phyloP scores from a whole-genome alignment of 2,329 filamentous ascomycete genomes.

The Sporothrix phasma region DNA sequence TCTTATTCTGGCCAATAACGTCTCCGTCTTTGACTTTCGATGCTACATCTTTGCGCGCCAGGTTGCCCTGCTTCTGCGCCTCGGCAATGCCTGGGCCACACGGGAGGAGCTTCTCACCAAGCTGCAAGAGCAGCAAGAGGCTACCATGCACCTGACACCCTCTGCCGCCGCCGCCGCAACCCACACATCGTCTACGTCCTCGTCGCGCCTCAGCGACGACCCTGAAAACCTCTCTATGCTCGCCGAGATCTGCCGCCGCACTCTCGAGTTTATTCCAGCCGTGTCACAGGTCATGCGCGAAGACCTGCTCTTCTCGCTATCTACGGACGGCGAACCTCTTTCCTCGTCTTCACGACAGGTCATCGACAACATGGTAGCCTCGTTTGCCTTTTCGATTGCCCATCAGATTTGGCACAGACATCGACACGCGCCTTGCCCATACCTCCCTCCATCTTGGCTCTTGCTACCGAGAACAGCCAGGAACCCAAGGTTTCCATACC shows the following conservation, averaged over 20 bases:
- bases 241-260: constrained; percentile 76
- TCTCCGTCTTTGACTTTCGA: constrained; percentile 91
- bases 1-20: constrained; percentile 85
- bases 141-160: constrained; percentile 40
- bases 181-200: constrained; percentile 32
- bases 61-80: constrained; percentile 66
- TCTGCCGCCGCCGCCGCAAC: neutral
- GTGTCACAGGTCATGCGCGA: constrained; percentile 69
- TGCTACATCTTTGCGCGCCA: constrained; percentile 91
- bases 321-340: constrained; percentile 26
- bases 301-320: constrained; percentile 57
- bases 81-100: constrained; percentile 64
- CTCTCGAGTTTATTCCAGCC: constrained; percentile 73
- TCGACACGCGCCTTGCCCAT: constrained; percentile 58
- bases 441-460: constrained; percentile 45
- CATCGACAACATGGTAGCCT: constrained; percentile 64
- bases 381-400: constrained; percentile 67
- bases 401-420: constrained; percentile 70
- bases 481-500: constrained; percentile 55
- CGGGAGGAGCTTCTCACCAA: constrained; percentile 52
- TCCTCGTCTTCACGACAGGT: constrained; percentile 37
- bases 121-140: constrained; percentile 52
- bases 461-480: constrained; percentile 30
- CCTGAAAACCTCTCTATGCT: constrained; percentile 67
- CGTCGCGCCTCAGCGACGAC: constrained; percentile 46